phyloP scores from a whole-genome alignment of 352 stramenopile genomes.

The Stephanocyclus meneghinianus region DNA sequence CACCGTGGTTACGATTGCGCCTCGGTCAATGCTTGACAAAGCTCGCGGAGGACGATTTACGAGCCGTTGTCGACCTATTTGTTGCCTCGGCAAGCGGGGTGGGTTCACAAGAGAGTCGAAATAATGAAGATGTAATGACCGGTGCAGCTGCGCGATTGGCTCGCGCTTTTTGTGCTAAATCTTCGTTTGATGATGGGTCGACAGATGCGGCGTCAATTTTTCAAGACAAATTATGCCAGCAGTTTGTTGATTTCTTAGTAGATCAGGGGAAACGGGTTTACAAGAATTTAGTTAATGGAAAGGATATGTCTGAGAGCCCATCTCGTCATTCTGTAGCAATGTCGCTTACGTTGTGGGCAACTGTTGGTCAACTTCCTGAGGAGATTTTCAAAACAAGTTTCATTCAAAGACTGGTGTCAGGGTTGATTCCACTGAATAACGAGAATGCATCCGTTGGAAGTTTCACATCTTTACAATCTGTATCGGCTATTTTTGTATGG shows the following conservation, averaged over 20 bases:
- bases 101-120: slow-evolving; percentile 8
- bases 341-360: slow-evolving; percentile 50
- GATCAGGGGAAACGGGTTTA: slow-evolving; percentile 27
- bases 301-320: slow-evolving; percentile 12
- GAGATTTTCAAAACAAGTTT: slow-evolving; percentile 34
- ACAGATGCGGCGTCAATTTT: slow-evolving; percentile 14
- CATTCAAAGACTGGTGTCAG: slow-evolving; percentile 30
- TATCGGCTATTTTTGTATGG: slow-evolving; percentile 34
- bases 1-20: slow-evolving; percentile 65
- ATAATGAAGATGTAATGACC: slow-evolving; percentile 47
- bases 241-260: slow-evolving; percentile 63
- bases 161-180: slow-evolving; percentile 42
- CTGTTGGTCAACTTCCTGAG: slow-evolving; percentile 42
- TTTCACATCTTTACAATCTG: slow-evolving; percentile 46
- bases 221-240: slow-evolving; percentile 39
- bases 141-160: slow-evolving; percentile 55
- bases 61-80: slow-evolving; percentile 76
- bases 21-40: slow-evolving; percentile 65
- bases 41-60: slow-evolving; percentile 61
- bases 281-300: slow-evolving; percentile 16
- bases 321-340: slow-evolving; percentile 44
- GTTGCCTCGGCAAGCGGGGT: slow-evolving; percentile 45
- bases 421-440: slow-evolving; percentile 23
- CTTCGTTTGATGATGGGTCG: neutral
- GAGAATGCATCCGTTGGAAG: neutral